Evolutionary conservation across 768 basidiomycete genomes (phyloP), one percentile per base, ranked within the genome.

Genomic region (Tricholoma hemisulphureum): DNA sequence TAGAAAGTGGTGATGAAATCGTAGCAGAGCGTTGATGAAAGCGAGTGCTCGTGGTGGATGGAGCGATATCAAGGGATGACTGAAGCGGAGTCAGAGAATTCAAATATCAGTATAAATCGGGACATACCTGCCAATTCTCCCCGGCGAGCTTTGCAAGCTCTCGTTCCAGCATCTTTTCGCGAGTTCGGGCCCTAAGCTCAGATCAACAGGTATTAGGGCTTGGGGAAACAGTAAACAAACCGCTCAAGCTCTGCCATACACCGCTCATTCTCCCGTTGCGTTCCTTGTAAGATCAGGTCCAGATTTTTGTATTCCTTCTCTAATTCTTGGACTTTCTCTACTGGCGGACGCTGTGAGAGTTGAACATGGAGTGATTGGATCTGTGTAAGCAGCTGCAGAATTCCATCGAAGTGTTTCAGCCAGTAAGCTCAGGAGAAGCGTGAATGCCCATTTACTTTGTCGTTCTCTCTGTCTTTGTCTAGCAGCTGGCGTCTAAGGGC

Each of bases 191-290:
- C 61, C 87, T 85, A 63, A 6, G 56, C 45, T 16, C 24, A 52
- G 34, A 51, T 28, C 24, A n/a, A 3, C 13, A 23, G 28, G 57
- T 29, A 53, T 28, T 10, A 52, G 13, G 46, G 14, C 26, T 3
- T 16, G 50, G 41, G 29, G 13, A 16, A 26, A 39, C 48, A 13
- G 49, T 11, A 21, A n/a, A 73, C 76, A 51, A 56, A 86, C 88
- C 86, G 78, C 56, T 93, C 91, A 2, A 91, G 76, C 58, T 92
- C 89, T 0, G 83, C 78, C 91, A 93, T 93, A 60, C 86, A 88
- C 50, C 87, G 79, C 63, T 93, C 91, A 64, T 94, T 94, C 74
- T 94, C 92, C 51, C 90, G 76, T 61, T 92, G 90, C 0, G 91
- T 93, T 0, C 91, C 91, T 58, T 89, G 83, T 0, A 92, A 71